Base-by-base conservation (phyloP, 345 rosid species). In the Citrus maxima region DNA sequence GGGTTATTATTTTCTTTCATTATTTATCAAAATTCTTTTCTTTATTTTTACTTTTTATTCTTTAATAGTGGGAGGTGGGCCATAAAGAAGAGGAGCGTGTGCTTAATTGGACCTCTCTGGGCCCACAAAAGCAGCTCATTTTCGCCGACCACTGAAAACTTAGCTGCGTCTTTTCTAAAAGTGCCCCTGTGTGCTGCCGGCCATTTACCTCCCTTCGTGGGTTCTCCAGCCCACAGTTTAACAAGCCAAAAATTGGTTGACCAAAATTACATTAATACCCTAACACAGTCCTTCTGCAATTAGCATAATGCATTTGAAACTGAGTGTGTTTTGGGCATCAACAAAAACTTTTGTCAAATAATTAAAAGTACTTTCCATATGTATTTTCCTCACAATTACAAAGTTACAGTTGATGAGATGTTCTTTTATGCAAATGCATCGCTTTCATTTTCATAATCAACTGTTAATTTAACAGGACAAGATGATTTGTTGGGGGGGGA, bases 11-110 rank as follows among this genome's bases (percentile, higher is more conserved):
- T 16, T 34, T 19, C 24, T 27, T 32, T 55, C 25, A 40, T 24
- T 69, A 5, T 8, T 28, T 4, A 42, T 24, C 46, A 12, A 69
- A 24, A 2, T 42, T 7, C 5, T 40, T 68, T 42, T 14, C 25
- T 9, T 42, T 37, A 10, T 21, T 37, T 34, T 65, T 63, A 4
- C 19, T 30, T 28, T 54, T 18, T 18, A 4, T 54, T 54, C 75
- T 55, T 67, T n/a, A 10, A 40, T 1, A 6, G 67, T 32, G 28
- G 16, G 30, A 9, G 13, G 69, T 46, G 59, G 56, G 28, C 32
- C 51, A 19, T 4, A 28, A 37, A 5, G 63, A 24, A 34, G 84
- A 78, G 85, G 89, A 82, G 87, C 85, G 84, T 84, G 75, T 68
- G 74, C n/a, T 4, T 2, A 28, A 78, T 63, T 72, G 65, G 72